Conservation (phyloP, 805 yeast genomes). For the Barnettozyma siamensis region DNA sequence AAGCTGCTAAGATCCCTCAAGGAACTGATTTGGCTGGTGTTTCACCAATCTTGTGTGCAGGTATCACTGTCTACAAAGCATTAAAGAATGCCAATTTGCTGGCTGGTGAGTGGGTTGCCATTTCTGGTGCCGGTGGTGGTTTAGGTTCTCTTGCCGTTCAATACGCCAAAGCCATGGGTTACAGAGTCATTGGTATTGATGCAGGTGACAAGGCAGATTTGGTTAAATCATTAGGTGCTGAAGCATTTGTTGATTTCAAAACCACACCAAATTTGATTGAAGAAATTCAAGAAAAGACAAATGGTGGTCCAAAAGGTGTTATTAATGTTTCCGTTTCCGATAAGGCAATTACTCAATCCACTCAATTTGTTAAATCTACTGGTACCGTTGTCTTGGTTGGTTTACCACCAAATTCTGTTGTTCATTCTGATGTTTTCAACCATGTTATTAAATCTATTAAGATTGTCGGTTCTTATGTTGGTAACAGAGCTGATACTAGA, state of each 20-base stretch:
- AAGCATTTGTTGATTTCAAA: slow-evolving; percentile 53
- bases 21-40: slow-evolving; percentile 68
- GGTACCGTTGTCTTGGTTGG: slow-evolving; percentile 72
- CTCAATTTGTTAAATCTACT: slow-evolving; percentile 50
- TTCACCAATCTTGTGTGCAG: slow-evolving; percentile 85
- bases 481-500: slow-evolving; percentile 79
- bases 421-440: slow-evolving; percentile 59
- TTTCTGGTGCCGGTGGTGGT: slow-evolving; percentile 17
- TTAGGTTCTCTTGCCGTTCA: slow-evolving; percentile 14
- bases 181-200: slow-evolving; percentile 15
- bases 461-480: slow-evolving; percentile 79
- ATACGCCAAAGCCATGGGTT: slow-evolving; percentile 16
- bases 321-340: slow-evolving; percentile 68
- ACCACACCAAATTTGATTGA: slow-evolving; percentile 45
- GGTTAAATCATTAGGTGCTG: slow-evolving; percentile 49
- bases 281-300: slow-evolving; percentile 48
- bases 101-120: slow-evolving; percentile 49
- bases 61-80: slow-evolving; percentile 88
- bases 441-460: slow-evolving; percentile 65
- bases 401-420: slow-evolving; percentile 72
- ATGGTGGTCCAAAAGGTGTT: slow-evolving; percentile 71
- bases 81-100: slow-evolving; percentile 64
- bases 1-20: slow-evolving; percentile 72
- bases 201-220: slow-evolving; percentile 13
- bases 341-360: slow-evolving; percentile 54